phyloP scores from a whole-genome alignment of 768 basidiomycete genomes.

The Tremella mesenterica region DNA sequence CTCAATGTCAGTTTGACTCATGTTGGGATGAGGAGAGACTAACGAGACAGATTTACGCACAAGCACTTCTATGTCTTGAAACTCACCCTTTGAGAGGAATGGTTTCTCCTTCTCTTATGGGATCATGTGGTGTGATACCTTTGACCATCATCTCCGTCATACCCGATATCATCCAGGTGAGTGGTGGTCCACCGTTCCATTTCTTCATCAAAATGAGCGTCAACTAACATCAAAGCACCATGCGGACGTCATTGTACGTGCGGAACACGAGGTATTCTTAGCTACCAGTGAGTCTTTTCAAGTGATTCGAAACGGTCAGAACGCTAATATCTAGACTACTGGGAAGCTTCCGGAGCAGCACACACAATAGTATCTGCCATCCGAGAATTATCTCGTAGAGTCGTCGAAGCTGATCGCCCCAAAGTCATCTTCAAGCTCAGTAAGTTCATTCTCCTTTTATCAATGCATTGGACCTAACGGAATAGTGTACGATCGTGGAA shows the following conservation, averaged over 20 bases:
- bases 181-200: too few species aligned
- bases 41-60: slow-evolving; percentile 11
- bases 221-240: slow-evolving; percentile 18
- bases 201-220: background rate
- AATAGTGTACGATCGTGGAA: slow-evolving; percentile 29
- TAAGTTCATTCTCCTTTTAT: slow-evolving; percentile 1
- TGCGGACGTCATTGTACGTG: slow-evolving; percentile 26
- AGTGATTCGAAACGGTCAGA: background rate
- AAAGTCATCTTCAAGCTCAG: slow-evolving; percentile 27
- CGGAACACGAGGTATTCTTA: slow-evolving; percentile 25
- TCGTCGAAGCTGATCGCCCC: slow-evolving; percentile 11
- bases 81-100: slow-evolving; percentile 17
- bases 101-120: slow-evolving; percentile 20
- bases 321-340: slow-evolving; percentile 15
- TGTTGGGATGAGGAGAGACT: background rate
- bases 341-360: slow-evolving; percentile 24
- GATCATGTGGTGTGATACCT: slow-evolving; percentile 18
- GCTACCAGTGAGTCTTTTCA: slow-evolving; percentile 20
- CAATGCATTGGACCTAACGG: background rate
- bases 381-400: slow-evolving; percentile 24
- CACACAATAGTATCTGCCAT: slow-evolving; percentile 22
- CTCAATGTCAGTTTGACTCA: slow-evolving; percentile 9
- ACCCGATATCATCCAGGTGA: slow-evolving; percentile 29
- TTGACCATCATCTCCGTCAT: slow-evolving; percentile 29
- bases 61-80: slow-evolving; percentile 13